phyloP scores from a whole-genome alignment of 345 rosid species.

The Corymbia maculata region DNA sequence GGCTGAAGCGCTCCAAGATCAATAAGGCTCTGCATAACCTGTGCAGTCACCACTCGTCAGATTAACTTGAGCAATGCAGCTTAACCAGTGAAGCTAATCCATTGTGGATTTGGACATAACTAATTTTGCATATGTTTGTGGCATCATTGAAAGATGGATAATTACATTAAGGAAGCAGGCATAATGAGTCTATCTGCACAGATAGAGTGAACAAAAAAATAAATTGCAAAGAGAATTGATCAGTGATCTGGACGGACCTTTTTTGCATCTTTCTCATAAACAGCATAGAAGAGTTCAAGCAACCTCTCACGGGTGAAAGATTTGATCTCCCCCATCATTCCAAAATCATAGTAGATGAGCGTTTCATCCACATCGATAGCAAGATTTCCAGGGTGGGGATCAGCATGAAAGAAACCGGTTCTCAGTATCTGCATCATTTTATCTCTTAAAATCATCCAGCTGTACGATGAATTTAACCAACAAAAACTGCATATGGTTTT shows the following conservation, averaged over 20 bases:
- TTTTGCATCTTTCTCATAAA: conserved; percentile 92
- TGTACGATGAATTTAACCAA: background rate
- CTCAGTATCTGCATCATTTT: conserved; percentile 50
- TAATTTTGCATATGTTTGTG: background rate
- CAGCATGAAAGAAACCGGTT: conserved; percentile 98
- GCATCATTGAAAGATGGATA: background rate
- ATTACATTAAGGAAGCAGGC: background rate
- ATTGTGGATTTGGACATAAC: background rate
- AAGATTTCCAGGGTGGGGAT: conserved; percentile 97
- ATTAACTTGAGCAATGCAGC: background rate
- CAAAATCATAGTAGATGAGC: conserved; percentile 89
- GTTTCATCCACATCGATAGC: conserved; percentile 81
- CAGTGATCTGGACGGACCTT: conserved; percentile 30
- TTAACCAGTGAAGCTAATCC: background rate
- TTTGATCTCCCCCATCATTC: conserved; percentile 99
- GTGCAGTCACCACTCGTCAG: conserved; percentile 19
- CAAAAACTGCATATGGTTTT: background rate
- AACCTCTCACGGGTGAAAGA: conserved; percentile 76
- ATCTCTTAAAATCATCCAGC: background rate
- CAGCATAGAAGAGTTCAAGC: conserved; percentile 82
- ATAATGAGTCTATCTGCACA: background rate
- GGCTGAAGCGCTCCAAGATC: conserved; percentile 95
- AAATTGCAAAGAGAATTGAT: background rate
- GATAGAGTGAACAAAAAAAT: background rate
- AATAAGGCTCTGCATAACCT: conserved; percentile 77